phyloP scores from a whole-genome alignment of 2,329 filamentous ascomycete species.

The Microcyclospora tardicrescens region DNA sequence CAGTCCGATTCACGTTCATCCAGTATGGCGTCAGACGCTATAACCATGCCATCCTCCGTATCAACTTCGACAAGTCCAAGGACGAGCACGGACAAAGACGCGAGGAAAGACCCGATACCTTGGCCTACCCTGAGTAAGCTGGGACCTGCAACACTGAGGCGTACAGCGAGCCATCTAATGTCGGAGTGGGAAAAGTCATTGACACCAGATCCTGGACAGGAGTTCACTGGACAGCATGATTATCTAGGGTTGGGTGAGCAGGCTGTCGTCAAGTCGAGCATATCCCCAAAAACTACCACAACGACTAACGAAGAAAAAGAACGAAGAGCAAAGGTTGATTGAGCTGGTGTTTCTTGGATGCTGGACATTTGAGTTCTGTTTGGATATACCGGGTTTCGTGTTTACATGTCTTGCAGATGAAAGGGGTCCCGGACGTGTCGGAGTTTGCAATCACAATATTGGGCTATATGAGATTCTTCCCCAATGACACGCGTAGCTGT shows the following conservation, averaged over 20 bases:
- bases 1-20: conserved; percentile 12
- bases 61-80: conserved; percentile 11
- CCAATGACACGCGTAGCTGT: too few species aligned
- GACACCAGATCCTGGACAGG: conserved; percentile 23
- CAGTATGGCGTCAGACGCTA: conserved; percentile 13
- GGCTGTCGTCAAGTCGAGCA: conserved; percentile 4
- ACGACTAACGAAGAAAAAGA: too few species aligned
- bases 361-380: too few species aligned
- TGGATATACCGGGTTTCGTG: too few species aligned
- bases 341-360: too few species aligned
- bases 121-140: conserved; percentile 62
- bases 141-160: conserved; percentile 63
- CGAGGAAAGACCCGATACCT: conserved; percentile 34
- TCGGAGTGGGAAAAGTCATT: conserved; percentile 81
- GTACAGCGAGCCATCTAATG: conserved; percentile 74
- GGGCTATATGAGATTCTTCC: too few species aligned
- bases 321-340: too few species aligned
- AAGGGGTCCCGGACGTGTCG: too few species aligned
- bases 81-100: conserved; percentile 6
- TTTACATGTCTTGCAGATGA: too few species aligned
- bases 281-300: too few species aligned
- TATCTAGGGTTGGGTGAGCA: conserved; percentile 16
- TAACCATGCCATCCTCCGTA: conserved; percentile 15
- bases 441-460: too few species aligned
- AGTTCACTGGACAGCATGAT: conserved; percentile 13